Evolutionary conservation across 106 monocot species (phyloP).

Genomic region (Allium cepa): DNA sequence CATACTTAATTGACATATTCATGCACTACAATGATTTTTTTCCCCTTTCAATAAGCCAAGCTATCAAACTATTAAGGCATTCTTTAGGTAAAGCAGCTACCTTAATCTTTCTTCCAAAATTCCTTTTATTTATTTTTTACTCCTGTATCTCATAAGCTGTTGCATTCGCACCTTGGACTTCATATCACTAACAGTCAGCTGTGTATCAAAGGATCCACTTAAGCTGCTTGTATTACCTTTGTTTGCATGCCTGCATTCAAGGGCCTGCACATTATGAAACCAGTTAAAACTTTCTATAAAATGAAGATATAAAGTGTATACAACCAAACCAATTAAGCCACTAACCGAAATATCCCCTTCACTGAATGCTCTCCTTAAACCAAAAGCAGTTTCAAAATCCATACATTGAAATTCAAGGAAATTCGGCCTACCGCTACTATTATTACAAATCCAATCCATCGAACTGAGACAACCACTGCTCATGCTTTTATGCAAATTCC

Average conservation of each 20-base stretch:
- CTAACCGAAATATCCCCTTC: slow-evolving; percentile 60
- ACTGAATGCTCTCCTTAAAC: slow-evolving; percentile 35
- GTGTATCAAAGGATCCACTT: slow-evolving; percentile 15
- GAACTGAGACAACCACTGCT: slow-evolving; percentile 51
- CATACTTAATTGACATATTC: background rate
- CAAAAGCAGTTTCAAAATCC: slow-evolving; percentile 28
- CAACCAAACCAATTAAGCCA: no score
- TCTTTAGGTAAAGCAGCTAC: slow-evolving; percentile 9
- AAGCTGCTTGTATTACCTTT: slow-evolving; percentile 8
- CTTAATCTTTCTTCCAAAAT: slow-evolving; percentile 66
- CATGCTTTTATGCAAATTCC: slow-evolving; percentile 42
- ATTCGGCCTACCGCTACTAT: slow-evolving; percentile 13
- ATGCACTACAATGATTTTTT: background rate
- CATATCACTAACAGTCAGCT: slow-evolving; percentile 12
- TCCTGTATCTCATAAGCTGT: slow-evolving; percentile 58
- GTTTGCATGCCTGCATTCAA: slow-evolving; percentile 21
- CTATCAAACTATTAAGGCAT: no score
- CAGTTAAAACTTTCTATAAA: background rate
- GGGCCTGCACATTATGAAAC: slow-evolving; percentile 13
- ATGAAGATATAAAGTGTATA: background rate
- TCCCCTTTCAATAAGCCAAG: no score
- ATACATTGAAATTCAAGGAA: slow-evolving; percentile 28
- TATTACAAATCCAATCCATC: slow-evolving; percentile 25
- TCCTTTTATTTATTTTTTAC: slow-evolving; percentile 54
- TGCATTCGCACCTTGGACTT: slow-evolving; percentile 37